Evolutionary conservation across 805 yeast genomes (phyloP), one percentile per base, ranked within the genome.

Genomic region (Kodamaea leandrae): DNA sequence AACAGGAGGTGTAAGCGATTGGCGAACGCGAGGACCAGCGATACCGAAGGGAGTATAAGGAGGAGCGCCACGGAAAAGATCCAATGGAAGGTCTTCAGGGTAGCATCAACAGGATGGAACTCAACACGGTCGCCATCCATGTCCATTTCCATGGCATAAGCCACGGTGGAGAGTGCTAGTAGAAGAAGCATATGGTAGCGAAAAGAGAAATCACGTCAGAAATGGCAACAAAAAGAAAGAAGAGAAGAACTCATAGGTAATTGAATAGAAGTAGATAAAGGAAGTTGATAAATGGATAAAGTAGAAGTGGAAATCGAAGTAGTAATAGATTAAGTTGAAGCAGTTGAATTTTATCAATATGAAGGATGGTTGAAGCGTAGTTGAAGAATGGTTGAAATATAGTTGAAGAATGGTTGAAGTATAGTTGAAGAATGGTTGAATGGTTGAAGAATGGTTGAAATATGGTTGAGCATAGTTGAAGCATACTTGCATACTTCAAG

Each of bases 51-150:
- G 1, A 77, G 6, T 2, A 83, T 48, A 19, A 82, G 64, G 16
- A 80, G 51, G 4, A 76, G 36, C 1, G 62, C 46, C 15, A 82
- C 39, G 0, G 86, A 64, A 15, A 71, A 34, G 14, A 83, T 54
- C 88, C 88, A 84, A 53, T 84, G 91, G 55, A 80, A 69, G 0
- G 83, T 64, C 51, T 78, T 80, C 6, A 79, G 64, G 2, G 66
- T 71, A 6, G 80, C 76, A 42, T 76, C 64, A 7, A 67, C 57
- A 2, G 74, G 74, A 40, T 69, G 73, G 58, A 66, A 68, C 45
- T 66, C 71, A 17, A 50, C 53, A 6, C 52, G 51, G 7, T 52
- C 62, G 18, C 21, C 36, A 32, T 58, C 60, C 64, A 57, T 59
- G 30, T 52, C 61, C 58, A 55, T 53, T 15, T 39, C 51, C 47